Conservation (phyloP, 2,329 filamentous ascomycete species). For the Nemania abortiva region DNA sequence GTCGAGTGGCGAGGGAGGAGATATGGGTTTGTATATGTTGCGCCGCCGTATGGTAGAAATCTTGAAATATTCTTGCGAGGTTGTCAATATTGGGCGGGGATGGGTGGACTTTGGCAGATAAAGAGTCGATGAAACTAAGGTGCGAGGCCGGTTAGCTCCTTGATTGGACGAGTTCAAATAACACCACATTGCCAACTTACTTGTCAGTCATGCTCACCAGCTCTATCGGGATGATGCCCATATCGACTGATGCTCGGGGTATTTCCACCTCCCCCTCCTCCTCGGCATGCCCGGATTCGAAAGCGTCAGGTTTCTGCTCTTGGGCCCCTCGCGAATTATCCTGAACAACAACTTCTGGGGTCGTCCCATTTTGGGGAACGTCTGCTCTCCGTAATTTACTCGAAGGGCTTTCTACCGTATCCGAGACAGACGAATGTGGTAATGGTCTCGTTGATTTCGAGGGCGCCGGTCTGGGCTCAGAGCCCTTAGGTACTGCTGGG, state of each 20-base stretch:
- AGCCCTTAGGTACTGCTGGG: conserved; percentile 42
- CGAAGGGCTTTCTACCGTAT: conserved; percentile 49
- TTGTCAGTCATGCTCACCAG: conserved; percentile 89
- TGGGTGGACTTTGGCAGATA: conserved; percentile 87
- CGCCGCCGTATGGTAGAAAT: conserved; percentile 87
- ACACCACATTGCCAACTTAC: conserved; percentile 59
- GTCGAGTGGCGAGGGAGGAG: conserved; percentile 78
- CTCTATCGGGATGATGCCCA: conserved; percentile 94
- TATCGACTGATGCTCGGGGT: conserved; percentile 72
- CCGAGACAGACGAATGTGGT: conserved; percentile 42
- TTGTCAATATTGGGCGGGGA: conserved; percentile 85
- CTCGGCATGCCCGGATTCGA: conserved; percentile 62
- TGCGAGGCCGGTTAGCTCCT: conserved; percentile 40
- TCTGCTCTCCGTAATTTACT: conserved; percentile 59
- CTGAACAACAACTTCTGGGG: conserved; percentile 47
- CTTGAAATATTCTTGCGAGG: conserved; percentile 89
- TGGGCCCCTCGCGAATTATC: conserved; percentile 38
- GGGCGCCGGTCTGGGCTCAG: conserved; percentile 46
- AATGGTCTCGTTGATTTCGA: conserved; percentile 48
- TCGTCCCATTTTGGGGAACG: conserved; percentile 58
- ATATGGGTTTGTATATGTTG: conserved; percentile 90
- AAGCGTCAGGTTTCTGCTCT: conserved; percentile 59
- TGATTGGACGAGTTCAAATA: conserved; percentile 22
- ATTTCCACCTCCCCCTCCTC: conserved; percentile 60
- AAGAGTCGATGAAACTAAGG: conserved; percentile 85